phyloP scores from a whole-genome alignment of 2,329 filamentous ascomycete genomes.

The Fusarium austroafricanum region DNA sequence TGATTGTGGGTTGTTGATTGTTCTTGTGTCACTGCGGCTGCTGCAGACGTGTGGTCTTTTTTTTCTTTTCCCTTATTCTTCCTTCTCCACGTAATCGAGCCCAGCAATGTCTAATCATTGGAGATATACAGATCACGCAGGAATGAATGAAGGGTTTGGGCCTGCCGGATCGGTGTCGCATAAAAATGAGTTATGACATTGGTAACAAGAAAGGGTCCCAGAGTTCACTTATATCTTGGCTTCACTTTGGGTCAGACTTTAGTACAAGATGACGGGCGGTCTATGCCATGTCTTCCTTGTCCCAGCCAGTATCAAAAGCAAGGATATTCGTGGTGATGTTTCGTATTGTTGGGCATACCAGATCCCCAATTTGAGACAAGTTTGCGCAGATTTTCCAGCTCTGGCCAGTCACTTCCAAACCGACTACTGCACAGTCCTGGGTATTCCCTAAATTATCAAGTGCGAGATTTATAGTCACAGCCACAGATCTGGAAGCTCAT shows the following conservation, averaged over 20 bases:
- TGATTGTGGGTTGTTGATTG: background rate
- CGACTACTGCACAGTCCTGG: background rate
- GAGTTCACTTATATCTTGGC: background rate
- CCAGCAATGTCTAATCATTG: no score
- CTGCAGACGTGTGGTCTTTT: background rate
- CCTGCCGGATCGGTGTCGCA: background rate
- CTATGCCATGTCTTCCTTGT: background rate
- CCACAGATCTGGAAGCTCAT: background rate
- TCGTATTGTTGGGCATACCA: background rate
- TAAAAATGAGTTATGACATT: background rate
- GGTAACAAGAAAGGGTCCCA: background rate
- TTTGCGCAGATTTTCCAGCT: background rate
- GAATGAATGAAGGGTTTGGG: background rate
- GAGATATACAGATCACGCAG: conserved; percentile 3
- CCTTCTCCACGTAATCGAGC: background rate
- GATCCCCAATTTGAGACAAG: background rate
- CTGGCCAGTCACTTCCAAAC: background rate
- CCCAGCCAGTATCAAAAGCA: background rate
- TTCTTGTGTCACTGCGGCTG: background rate
- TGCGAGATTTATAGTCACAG: background rate
- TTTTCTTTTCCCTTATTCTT: background rate
- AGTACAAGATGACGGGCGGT: background rate
- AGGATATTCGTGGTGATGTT: background rate
- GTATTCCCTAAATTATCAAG: background rate
- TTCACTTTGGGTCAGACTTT: background rate